Base-by-base conservation (phyloP, 2,329 filamentous ascomycete species). In the Ophiostoma angusticollis region DNA sequence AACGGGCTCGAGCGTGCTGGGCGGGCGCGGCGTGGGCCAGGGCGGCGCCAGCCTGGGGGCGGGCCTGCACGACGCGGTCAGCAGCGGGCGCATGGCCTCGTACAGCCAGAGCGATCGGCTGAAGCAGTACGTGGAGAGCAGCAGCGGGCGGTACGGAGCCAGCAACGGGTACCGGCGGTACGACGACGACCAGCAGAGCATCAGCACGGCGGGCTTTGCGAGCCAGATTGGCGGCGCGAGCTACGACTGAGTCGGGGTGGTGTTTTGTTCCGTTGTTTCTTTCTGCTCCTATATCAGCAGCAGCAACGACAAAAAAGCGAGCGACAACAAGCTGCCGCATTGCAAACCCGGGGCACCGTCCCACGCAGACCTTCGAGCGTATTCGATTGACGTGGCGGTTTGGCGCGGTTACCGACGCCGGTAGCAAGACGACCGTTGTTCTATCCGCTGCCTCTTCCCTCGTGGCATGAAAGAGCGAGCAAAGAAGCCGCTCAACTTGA, bases 181-280 rank as follows among this genome's bases (percentile, higher is more conserved):
- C 45, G 91, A 98, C 50, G 91, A 98, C 49, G 91, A 96, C 56
- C 85, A 91, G 53, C 85, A 91, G 62, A 96, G 89, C 60, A 77
- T 96, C 53, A 94, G 85, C 54, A 96, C 91, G 37, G 86, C 91
- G 37, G 87, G 87, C 35, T 98, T 96, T 63, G 87, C 89, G 45
- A 95, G 86, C 64, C 91, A 96, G 61, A 78, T 95, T 49, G 86
- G 84, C 46, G 66, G 70, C 16, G 44, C 55, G 13, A 67, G 68
- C 43, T 71, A 69, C 48, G 68, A 71, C 54, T 70, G 67, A 70
- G 54, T 9, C 22, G 25, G n/a, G n/a, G n/a, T n/a, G n/a, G n/a
- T n/a, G n/a, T n/a, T n/a, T n/a, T n/a, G n/a, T n/a, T n/a, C n/a
- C n/a, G n/a, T 31, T 31, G 29, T 31, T 31, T 17, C 8, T 18